Evolutionary conservation across 441 rosid species (phyloP).

Genomic region (Adansonia grandidieri): DNA sequence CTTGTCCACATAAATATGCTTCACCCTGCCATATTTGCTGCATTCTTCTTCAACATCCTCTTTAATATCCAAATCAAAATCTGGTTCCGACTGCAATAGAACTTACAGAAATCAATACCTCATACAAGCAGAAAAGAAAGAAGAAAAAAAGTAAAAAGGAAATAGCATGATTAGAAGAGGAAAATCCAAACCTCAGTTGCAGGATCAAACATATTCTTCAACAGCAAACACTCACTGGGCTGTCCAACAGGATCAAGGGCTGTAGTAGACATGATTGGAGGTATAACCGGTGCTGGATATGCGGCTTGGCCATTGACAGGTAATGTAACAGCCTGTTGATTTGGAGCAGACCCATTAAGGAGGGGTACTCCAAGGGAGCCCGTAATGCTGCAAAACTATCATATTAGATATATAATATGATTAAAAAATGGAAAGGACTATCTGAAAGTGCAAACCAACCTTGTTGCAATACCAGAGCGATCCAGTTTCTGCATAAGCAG

Average conservation of each 20-base stretch:
- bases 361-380: constrained; percentile 69
- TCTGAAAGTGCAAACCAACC: too few relatives aligned
- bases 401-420: constrained; percentile 13
- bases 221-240: constrained; percentile 79
- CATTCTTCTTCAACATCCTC: constrained; percentile 87
- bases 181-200: constrained; percentile 69
- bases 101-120: constrained; percentile 22
- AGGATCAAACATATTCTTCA: constrained; percentile 93
- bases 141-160: not conserved
- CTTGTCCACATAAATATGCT: constrained; percentile 79
- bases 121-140: not conserved
- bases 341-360: constrained; percentile 61
- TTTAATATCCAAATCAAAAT: constrained; percentile 77
- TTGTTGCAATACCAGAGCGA: too few relatives aligned
- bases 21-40: constrained; percentile 74
- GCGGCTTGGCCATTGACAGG: constrained; percentile 58
- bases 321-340: constrained; percentile 51
- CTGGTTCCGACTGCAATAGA: constrained; percentile 71
- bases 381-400: constrained; percentile 52
- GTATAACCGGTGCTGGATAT: constrained; percentile 54
- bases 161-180: constrained; percentile 16
- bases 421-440: too few relatives aligned
- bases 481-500: too few relatives aligned
- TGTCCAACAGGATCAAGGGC: constrained; percentile 64
- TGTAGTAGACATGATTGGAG: constrained; percentile 52